phyloP scores from a whole-genome alignment of 306 rosid species.

The Casuarina glauca region DNA sequence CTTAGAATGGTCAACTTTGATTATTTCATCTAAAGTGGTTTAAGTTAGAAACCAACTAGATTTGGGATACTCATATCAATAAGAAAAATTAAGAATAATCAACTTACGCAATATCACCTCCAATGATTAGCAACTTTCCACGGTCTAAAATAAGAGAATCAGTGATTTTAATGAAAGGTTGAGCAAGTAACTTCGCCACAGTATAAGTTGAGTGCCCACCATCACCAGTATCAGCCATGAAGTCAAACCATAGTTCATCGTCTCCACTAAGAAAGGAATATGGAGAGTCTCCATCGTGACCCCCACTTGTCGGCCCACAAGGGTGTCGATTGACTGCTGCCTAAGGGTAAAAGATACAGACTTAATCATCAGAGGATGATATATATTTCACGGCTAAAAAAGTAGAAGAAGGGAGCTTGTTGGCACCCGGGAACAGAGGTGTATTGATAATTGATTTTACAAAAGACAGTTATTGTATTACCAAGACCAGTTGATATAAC shows the following conservation, averaged over 20 bases:
- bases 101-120: constrained; percentile 99
- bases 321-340: constrained; percentile 83
- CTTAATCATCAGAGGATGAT: too few relatives aligned
- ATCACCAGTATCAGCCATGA: constrained; percentile 99
- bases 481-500: constrained; percentile 51
- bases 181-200: constrained; percentile 85
- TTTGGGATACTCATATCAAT: background rate
- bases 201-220: constrained; percentile 98
- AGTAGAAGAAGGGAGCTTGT: constrained; percentile 13
- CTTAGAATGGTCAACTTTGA: constrained; percentile 8
- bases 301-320: constrained; percentile 32
- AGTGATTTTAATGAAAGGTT: constrained; percentile 48
- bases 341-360: constrained; percentile 56
- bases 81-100: constrained; percentile 11
- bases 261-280: constrained; percentile 65
- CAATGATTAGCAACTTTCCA: constrained; percentile 79
- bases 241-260: constrained; percentile 91
- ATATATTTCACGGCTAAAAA: too few relatives aligned
- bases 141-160: constrained; percentile 58
- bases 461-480: constrained; percentile 74
- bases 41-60: constrained; percentile 6
- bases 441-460: constrained; percentile 28
- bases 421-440: constrained; percentile 10
- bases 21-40: background rate
- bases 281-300: constrained; percentile 49